Evolutionary conservation across 148 eudicot genomes (phyloP).

Genomic region (Nyssa sinensis): DNA sequence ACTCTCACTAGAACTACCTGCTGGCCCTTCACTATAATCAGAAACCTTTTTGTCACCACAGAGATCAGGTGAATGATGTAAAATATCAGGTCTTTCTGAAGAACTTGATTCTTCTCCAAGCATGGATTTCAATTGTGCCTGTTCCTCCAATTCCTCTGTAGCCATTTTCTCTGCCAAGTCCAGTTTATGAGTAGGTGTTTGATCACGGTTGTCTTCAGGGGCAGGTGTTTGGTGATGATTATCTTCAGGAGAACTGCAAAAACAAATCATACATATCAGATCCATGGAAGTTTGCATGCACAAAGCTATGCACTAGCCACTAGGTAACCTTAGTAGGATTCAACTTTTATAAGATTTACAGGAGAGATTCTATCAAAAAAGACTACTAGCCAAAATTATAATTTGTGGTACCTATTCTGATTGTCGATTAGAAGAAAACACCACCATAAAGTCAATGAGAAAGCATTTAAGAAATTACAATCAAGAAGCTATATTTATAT

Average conservation of each 20-base stretch:
- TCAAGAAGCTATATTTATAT: background rate
- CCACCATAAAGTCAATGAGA: background rate
- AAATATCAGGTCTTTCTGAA: slow-evolving; percentile 46
- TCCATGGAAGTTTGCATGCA: background rate
- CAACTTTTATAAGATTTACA: background rate
- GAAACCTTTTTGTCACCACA: slow-evolving; percentile 63
- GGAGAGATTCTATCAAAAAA: background rate
- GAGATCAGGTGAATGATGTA: slow-evolving; percentile 48
- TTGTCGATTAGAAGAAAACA: no score
- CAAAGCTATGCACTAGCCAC: background rate
- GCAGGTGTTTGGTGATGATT: slow-evolving; percentile 39
- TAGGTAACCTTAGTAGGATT: background rate
- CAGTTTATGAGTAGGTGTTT: slow-evolving; percentile 31
- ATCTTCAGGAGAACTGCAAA: slow-evolving; percentile 68
- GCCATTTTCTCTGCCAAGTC: slow-evolving; percentile 30
- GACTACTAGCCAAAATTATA: background rate
- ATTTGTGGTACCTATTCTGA: no score
- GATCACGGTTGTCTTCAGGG: slow-evolving; percentile 34
- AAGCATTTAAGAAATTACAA: background rate
- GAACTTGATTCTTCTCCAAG: slow-evolving; percentile 40
- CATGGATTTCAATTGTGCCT: slow-evolving; percentile 31
- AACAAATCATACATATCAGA: slow-evolving; percentile 13
- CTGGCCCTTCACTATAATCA: slow-evolving; percentile 49
- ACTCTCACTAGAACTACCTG: slow-evolving; percentile 61
- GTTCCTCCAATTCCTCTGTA: slow-evolving; percentile 42